Base-by-base conservation (phyloP, 2,329 filamentous ascomycete species). In the Calycina herbarum region DNA sequence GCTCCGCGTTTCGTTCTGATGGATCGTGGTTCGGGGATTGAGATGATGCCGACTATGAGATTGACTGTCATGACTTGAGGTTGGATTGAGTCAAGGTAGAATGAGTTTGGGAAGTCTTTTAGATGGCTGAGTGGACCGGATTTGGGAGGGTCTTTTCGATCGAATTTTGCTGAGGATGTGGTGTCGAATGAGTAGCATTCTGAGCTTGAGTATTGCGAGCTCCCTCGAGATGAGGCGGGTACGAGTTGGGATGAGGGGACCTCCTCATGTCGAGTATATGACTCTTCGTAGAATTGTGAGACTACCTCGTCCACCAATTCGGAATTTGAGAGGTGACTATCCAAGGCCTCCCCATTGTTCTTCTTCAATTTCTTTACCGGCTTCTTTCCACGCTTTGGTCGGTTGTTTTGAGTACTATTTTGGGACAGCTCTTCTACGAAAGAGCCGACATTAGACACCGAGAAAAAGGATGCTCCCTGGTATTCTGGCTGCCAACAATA, bases 31-130 rank as follows among this genome's bases (percentile, higher is more conserved):
- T 87, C 83, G 0, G 89, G 83, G 59, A 93, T 83, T 13, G 89
- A 87, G 67, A 96, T 89, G 58, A 97, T 82, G 2, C 89, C 92
- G 11, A 88, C 91, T n/a, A 97, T 84, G 5, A 97, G 77, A 75
- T 93, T 93, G 31, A 94, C 85, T 0, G 92, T 93, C 75, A 94
- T 86, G 0, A 92, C 96, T 74, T 93, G 90, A 0, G 93, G 94
- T 35, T 84, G 81, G 58, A 96, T 89, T 0, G 84, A 84, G 10
- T 82, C 75, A 5, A 97, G 81, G 71, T 90, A 86, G 2, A 76
- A 74, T 0, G 91, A 89, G 24, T 82, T 83, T 0, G 94, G 94
- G 10, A 97, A 81, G 67, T 89, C 85, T 62, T 84, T 83, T 15
- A 97, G 80, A 72, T 92, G 82, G 35, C 81, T 88, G 51, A 93